Evolutionary conservation across 805 yeast species (phyloP).

Genomic region (Nakazawaea holstii): DNA sequence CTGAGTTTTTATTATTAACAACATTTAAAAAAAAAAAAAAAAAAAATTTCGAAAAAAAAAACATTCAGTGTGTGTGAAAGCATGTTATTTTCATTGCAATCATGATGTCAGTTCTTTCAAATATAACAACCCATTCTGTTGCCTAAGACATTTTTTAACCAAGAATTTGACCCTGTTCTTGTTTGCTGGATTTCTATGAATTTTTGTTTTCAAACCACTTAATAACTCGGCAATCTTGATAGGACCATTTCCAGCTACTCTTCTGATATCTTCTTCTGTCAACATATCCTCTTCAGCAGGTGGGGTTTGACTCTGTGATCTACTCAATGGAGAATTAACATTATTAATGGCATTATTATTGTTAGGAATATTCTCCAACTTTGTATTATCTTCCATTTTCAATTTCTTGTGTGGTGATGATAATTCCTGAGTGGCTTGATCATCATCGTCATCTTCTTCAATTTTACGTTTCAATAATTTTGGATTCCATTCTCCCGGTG

Average conservation of each 20-base stretch:
- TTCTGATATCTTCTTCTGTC: conserved; percentile 68
- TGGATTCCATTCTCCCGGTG: conserved; percentile 85
- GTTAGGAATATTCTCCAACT: not conserved
- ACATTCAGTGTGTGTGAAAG: not conserved
- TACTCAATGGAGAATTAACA: conserved; percentile 12
- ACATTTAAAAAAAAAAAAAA: not conserved
- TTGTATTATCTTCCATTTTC: conserved; percentile 17
- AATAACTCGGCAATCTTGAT: conserved; percentile 51
- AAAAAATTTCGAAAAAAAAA: not conserved
- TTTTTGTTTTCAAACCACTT: conserved; percentile 52
- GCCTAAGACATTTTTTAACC: conserved; percentile 35
- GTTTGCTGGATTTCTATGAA: conserved; percentile 59
- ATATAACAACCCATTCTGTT: conserved; percentile 9
- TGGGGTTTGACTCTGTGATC: conserved; percentile 8
- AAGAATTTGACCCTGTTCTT: conserved; percentile 52
- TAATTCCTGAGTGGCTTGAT: conserved; percentile 14
- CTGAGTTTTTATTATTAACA: not conserved
- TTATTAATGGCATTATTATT: conserved; percentile 11
- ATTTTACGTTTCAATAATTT: conserved; percentile 33
- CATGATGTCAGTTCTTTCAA: conserved; percentile 4
- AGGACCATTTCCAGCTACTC: conserved; percentile 51
- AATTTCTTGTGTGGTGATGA: conserved; percentile 24
- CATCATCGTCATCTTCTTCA: conserved; percentile 16
- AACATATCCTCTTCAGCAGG: conserved; percentile 32
- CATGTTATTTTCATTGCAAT: not conserved